A percentile compares a stretch with the other conserved stretches of the same genome.
Conservation (phyloP, 78 protist genomes). For the Paulinella micropora region DNA sequence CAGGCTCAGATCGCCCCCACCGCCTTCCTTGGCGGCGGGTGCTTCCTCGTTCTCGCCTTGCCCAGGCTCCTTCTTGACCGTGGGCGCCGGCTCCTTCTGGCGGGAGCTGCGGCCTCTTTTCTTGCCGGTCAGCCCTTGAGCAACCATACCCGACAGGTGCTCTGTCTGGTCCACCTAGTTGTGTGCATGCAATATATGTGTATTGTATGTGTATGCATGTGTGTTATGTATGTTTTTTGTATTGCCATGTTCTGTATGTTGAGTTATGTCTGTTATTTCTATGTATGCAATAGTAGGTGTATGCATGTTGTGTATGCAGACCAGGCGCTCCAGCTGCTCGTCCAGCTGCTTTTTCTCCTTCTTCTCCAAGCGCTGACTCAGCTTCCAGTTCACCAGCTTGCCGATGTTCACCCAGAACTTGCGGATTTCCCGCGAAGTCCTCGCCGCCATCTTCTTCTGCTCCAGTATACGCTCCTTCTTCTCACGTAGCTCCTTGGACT, state of each 20-base stretch:
- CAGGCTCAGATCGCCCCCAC: too few species aligned
- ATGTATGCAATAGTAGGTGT: too few species aligned
- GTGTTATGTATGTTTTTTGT: too few species aligned
- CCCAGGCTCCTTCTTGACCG: neutral
- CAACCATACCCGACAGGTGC: neutral
- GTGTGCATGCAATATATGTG: too few species aligned
- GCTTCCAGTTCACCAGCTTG: neutral
- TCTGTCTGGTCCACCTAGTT: neutral
- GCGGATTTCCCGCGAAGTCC: neutral
- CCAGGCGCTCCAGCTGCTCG: neutral
- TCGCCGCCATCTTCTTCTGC: neutral
- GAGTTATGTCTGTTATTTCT: too few species aligned
- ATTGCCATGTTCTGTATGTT: too few species aligned
- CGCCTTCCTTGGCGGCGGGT: too few species aligned
- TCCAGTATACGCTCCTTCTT: neutral
- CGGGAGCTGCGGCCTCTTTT: too few species aligned
- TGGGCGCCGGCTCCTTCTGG: neutral
- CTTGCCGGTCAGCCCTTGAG: neutral
- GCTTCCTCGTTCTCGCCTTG: neutral
- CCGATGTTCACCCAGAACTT: constrained; percentile 4
- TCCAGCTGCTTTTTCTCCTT: neutral
- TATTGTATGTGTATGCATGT: too few species aligned
- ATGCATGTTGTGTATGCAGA: too few species aligned
- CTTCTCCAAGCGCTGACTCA: neutral
- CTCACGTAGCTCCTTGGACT: neutral